A percentile compares a stretch with the other conserved stretches of the same genome.
phyloP scores from a whole-genome alignment of 1,284 basidiomycete genomes.

The Melampsora americana region DNA sequence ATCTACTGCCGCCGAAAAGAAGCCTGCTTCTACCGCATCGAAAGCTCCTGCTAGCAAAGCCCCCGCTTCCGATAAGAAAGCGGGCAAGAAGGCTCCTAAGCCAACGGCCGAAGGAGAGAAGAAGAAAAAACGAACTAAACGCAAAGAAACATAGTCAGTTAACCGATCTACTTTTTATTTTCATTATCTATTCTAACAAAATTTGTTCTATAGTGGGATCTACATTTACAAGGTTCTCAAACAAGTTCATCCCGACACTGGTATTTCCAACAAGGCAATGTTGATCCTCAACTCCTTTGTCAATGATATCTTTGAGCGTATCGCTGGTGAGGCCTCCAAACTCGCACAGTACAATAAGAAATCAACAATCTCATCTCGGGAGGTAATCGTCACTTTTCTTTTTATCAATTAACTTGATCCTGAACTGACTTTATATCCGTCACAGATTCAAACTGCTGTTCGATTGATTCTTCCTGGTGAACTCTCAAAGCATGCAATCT shows the following conservation, averaged over 20 bases:
- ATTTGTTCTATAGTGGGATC: conserved; percentile 46
- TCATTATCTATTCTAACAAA: conserved; percentile 48
- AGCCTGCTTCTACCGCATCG: conserved; percentile 61
- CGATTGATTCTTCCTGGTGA: conserved; percentile 83
- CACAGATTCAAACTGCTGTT: conserved; percentile 59
- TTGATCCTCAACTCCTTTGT: conserved; percentile 55
- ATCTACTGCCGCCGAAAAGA: conserved; percentile 52
- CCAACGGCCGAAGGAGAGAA: conserved; percentile 63
- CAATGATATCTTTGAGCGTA: conserved; percentile 58
- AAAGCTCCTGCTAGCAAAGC: conserved; percentile 60
- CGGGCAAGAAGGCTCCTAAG: conserved; percentile 63
- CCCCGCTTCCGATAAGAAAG: conserved; percentile 55
- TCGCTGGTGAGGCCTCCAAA: conserved; percentile 55
- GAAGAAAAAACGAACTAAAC: conserved; percentile 61
- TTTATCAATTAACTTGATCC: not conserved
- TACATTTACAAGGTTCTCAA: conserved; percentile 62
- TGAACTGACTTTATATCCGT: not conserved
- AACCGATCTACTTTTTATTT: not conserved
- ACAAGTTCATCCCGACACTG: conserved; percentile 58
- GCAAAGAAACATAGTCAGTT: conserved; percentile 60
- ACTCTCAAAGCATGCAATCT: conserved; percentile 76
- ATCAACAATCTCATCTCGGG: conserved; percentile 63
- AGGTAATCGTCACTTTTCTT: conserved; percentile 38
- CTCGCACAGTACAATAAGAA: conserved; percentile 74
- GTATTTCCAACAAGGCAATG: conserved; percentile 59